phyloP scores from a whole-genome alignment of 2,329 filamentous ascomycete genomes.

The Exophiala sp. region DNA sequence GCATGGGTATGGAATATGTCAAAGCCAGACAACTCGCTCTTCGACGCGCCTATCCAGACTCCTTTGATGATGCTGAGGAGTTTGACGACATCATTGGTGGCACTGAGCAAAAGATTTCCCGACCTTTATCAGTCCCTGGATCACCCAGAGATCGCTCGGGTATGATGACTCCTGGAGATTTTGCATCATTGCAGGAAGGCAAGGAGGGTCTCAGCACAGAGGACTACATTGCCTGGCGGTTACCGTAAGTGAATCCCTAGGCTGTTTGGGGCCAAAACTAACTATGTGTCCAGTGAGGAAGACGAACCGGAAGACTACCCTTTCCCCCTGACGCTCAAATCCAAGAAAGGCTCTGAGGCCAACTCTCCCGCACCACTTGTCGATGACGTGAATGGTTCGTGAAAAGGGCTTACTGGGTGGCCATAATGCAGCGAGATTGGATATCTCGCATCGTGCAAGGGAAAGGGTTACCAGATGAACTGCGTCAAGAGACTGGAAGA shows the following conservation, averaged over 20 bases:
- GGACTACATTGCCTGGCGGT: conserved; percentile 96
- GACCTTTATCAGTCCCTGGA: conserved; percentile 89
- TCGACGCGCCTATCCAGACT: conserved; percentile 82
- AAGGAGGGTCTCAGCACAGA: conserved; percentile 90
- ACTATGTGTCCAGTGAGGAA: conserved; percentile 63
- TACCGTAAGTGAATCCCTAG: conserved; percentile 69
- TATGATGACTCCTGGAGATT: conserved; percentile 99
- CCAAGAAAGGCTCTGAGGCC: conserved; percentile 39
- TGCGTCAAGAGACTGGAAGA: no score
- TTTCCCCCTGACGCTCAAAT: conserved; percentile 64
- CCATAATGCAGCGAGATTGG: conserved; percentile 4
- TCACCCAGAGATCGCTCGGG: conserved; percentile 85
- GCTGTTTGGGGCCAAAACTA: not conserved
- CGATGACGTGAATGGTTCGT: conserved; percentile 21
- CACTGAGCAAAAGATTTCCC: conserved; percentile 90
- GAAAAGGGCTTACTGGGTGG: not conserved
- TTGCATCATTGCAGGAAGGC: conserved; percentile 92
- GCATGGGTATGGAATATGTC: conserved; percentile 99
- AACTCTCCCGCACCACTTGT: conserved; percentile 30
- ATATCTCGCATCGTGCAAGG: not conserved
- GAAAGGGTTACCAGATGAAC: no score
- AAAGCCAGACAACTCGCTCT: conserved; percentile 93
- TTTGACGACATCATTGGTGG: conserved; percentile 89
- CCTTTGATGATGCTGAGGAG: conserved; percentile 72
- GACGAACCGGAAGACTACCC: conserved; percentile 81